Base-by-base conservation (phyloP, 768 basidiomycete genomes). In the Pleurotus tuber-regium region DNA sequence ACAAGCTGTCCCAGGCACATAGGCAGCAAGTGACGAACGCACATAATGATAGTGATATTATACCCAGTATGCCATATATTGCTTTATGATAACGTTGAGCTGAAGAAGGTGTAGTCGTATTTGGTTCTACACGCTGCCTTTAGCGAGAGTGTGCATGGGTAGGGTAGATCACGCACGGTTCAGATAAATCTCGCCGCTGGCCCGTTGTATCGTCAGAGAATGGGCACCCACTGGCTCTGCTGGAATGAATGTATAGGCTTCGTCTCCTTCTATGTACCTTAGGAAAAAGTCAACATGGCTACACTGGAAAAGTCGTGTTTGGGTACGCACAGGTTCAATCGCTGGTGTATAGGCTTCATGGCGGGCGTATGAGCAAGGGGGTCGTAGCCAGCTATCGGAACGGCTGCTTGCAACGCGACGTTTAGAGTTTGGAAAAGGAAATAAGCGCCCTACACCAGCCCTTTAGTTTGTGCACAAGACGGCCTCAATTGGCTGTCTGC, bases 171-270 rank as follows among this genome's bases (percentile, higher is more conserved):
- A 51, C 82, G 62, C 57, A 87, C 87, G 68, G 63, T 87, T 87
- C 44, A 90, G 76, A 28, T 80, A 74, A 58, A 90, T 80, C 54
- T 89, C 84, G 23, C 87, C 87, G n/a, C 87, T 86, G 14, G 79
- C 73, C 54, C 89, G 80, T 65, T 87, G 75, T 60, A 91, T 74
- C 25, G 86, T 83, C 69, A 90, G 70, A 26, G 85, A 83, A 61
- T 82, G 83, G 16, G 83, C 80, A 43, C 80, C 80, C 29, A 69
- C 63, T 18, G 79, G 75, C 26, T 73, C 70, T 55, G 82, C 80
- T 9, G 89, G 87, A n/a, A 82, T 78, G 63, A 91, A 89, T 41
- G 83, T 87, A 65, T 89, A 90, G 59, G 84, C 79, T 67, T 88
- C 87, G 67, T 83, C 80, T 58, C 75, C 82, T 53, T 87, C 80